phyloP scores from a whole-genome alignment of 495 filamentous ascomycete species.

The Aspergillus heteromorphus region DNA sequence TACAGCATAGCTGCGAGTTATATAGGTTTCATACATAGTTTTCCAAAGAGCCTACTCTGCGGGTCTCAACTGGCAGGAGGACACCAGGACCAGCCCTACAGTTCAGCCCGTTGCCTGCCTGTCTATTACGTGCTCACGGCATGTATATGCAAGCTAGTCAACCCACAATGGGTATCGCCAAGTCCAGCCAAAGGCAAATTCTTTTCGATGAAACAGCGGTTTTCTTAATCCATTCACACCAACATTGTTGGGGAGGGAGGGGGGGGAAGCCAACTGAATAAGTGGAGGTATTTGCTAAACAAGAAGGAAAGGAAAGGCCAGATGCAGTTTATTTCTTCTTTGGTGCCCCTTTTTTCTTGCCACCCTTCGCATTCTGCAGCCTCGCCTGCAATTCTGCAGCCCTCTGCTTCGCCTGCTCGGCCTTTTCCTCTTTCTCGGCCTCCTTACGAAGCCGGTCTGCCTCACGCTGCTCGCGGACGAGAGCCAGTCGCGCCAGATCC shows the following conservation, averaged over 20 bases:
- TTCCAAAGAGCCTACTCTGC: neutral
- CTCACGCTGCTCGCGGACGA: slow-evolving; percentile 82
- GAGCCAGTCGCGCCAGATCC: slow-evolving; percentile 76
- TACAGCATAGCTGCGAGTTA: neutral
- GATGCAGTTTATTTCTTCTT: slow-evolving; percentile 33
- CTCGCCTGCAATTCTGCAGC: slow-evolving; percentile 34
- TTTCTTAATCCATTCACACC: too few species aligned
- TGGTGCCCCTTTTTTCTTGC: slow-evolving; percentile 24
- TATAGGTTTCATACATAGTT: neutral
- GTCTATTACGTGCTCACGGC: slow-evolving; percentile 9
- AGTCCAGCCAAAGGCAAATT: too few species aligned
- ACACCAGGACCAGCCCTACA: too few species aligned
- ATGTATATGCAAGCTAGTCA: slow-evolving; percentile 4
- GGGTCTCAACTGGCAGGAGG: neutral
- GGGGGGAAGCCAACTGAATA: too few species aligned
- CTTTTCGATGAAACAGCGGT: too few species aligned
- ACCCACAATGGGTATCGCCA: too few species aligned
- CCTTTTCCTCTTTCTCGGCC: slow-evolving; percentile 73
- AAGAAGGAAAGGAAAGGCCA: neutral
- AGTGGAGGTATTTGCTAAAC: too few species aligned
- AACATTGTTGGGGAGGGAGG: too few species aligned
- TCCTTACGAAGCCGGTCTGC: slow-evolving; percentile 74
- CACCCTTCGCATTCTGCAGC: slow-evolving; percentile 27
- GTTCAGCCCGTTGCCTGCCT: too few species aligned
- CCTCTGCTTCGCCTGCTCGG: slow-evolving; percentile 50